Evolutionary conservation across 345 rosid genomes (phyloP).

Genomic region (Ceriops decandra): DNA sequence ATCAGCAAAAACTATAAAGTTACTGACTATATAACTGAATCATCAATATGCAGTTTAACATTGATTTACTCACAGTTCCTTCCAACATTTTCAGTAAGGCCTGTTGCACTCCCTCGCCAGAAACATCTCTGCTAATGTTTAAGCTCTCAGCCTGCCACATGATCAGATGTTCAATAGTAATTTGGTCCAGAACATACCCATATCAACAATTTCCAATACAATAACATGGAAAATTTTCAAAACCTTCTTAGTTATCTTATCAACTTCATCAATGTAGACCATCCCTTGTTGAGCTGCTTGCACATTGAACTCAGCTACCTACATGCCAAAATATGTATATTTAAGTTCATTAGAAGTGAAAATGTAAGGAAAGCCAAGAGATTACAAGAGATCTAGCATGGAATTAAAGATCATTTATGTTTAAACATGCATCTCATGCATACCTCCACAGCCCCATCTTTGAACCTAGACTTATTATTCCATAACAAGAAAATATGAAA

Average conservation of each 20-base stretch:
- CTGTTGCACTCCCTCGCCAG: conserved; percentile 99
- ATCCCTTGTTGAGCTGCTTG: conserved; percentile 98
- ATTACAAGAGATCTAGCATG: background rate
- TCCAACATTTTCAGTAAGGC: conserved; percentile 92
- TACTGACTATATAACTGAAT: background rate
- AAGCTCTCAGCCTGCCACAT: conserved; percentile 83
- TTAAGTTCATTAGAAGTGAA: background rate
- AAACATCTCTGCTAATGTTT: conserved; percentile 92
- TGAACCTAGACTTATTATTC: too few relatives aligned
- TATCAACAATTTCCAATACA: background rate
- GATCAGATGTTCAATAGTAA: background rate
- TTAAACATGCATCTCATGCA: too few relatives aligned
- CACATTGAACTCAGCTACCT: conserved; percentile 89
- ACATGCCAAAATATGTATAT: conserved; percentile 22
- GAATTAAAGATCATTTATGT: too few relatives aligned
- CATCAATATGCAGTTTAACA: conserved; percentile 8
- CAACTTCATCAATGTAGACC: conserved; percentile 95
- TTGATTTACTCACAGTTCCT: conserved; percentile 76
- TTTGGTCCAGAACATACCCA: background rate
- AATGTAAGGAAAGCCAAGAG: background rate
- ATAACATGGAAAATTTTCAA: conserved; percentile 1
- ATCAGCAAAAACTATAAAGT: background rate
- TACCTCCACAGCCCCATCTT: too few relatives aligned
- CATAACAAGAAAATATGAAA: too few relatives aligned
- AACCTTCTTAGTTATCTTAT: conserved; percentile 95